Base-by-base conservation (phyloP, 257 asterid species). In the Jacaranda copaia region DNA sequence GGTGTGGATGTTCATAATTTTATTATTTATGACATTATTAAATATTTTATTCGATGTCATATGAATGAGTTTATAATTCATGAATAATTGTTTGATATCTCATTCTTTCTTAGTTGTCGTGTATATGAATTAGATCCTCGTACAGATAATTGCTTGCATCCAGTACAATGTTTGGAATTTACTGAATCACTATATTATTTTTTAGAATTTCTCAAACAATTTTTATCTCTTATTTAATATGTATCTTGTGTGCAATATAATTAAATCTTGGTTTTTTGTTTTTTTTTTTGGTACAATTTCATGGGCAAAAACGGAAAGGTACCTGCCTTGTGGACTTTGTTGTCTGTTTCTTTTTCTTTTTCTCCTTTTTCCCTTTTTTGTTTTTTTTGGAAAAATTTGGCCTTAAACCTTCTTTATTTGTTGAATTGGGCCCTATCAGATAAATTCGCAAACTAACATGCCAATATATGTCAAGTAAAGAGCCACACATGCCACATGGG, bases 361-460 rank as follows among this genome's bases (percentile, higher is more conserved):
- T n/a, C n/a, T 72, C 6, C n/a, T 18, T 11, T 1, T 5, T 62
- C 60, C 19, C 16, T 15, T 25, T 16, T 9, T n/a, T n/a, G n/a
- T n/a, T 0, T 10, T 63, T 69, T 20, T 35, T n/a, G 35, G 32
- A 14, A 70, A 75, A n/a, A n/a, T 36, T 35, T 67, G 78, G 73
- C 65, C 61, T 81, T 79, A 64, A 77, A 74, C 48, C 49, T 71
- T 61, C 68, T 75, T 74, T 68, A 68, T 61, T 71, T 70, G 75
- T 76, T 74, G 83, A 84, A 78, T 84, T 88, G 79, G 89, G 88
- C 67, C 75, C 53, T 19, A 65, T 56, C 19, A 52, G 49, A 67
- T 2, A 48, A 15, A 19, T n/a, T 9, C 66, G 12, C 48, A n/a
- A 58, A 43, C 63, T 66, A 51, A 32, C 58, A 52, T 46, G 70